These are phyloP conservation scores for Cydonia oblonga DNA, from an alignment of 331 rosid species.

Conservation along the genomic window DNA sequence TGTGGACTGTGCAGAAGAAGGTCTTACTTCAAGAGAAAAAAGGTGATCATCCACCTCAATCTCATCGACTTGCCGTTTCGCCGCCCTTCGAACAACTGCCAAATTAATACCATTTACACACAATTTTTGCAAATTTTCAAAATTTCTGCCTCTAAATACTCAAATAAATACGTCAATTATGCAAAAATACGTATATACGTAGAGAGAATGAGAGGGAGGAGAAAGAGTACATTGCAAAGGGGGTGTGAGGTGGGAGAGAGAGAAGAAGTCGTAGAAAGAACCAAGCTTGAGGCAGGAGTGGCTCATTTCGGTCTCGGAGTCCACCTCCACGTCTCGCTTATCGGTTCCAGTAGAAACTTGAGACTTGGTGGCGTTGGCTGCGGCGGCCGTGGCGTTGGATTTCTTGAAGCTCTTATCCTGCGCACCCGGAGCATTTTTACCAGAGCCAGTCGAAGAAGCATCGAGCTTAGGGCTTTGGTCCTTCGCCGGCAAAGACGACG, in stretches of 20 bases:
- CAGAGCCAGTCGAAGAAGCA: conserved; percentile 10
- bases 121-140: neutral
- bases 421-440: conserved; percentile 25
- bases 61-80: conserved; percentile 50
- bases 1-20: neutral
- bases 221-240: conserved; percentile 61
- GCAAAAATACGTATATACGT: neutral
- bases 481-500: conserved; percentile 25
- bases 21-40: conserved; percentile 69
- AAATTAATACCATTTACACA: neutral
- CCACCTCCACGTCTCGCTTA: conserved; percentile 33
- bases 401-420: conserved; percentile 31
- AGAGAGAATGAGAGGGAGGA: neutral
- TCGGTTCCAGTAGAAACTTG: conserved; percentile 16
- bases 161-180: neutral
- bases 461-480: conserved; percentile 28
- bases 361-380: conserved; percentile 22
- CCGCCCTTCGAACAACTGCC: conserved; percentile 65
- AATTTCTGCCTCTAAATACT: neutral
- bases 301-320: conserved; percentile 48
- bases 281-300: conserved; percentile 75
- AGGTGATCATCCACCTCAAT: conserved; percentile 54
- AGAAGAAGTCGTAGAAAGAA: conserved; percentile 87
- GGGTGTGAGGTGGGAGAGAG: conserved; percentile 74
- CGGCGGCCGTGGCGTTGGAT: conserved; percentile 8